A percentile compares a stretch with the other conserved stretches of the same genome.
phyloP scores from a whole-genome alignment of 495 filamentous ascomycete species.

The Penicillium salamii region DNA sequence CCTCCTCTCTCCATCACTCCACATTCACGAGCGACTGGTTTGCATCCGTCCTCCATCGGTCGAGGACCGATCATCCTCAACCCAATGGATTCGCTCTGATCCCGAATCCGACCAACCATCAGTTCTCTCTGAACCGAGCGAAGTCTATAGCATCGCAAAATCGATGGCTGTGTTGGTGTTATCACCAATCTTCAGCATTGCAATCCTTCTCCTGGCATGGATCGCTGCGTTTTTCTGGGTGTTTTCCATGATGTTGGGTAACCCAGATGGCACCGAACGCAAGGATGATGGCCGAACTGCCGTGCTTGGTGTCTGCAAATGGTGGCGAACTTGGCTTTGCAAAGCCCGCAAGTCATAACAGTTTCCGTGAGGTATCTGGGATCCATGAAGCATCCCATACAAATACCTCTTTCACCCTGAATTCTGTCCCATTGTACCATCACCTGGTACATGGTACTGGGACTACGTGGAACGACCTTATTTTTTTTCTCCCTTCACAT shows the following conservation, averaged over 20 bases:
- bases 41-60: conserved; percentile 24
- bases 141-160: conserved; percentile 34
- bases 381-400: no score
- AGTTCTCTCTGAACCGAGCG: conserved; percentile 11
- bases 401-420: background rate
- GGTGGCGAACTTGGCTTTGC: conserved; percentile 60
- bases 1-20: conserved; percentile 41
- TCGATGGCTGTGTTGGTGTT: conserved; percentile 50
- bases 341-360: conserved; percentile 32
- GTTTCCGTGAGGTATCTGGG: no score
- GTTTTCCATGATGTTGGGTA: conserved; percentile 58
- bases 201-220: conserved; percentile 55
- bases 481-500: conserved; percentile 8
- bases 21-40: conserved; percentile 43
- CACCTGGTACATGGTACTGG: background rate
- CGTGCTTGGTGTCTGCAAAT: conserved; percentile 56
- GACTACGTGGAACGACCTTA: conserved; percentile 17
- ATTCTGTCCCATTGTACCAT: conserved; percentile 24
- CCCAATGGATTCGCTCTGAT: conserved; percentile 32
- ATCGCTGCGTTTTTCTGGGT: conserved; percentile 63
- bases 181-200: conserved; percentile 53
- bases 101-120: conserved; percentile 20
- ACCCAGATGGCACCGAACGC: conserved; percentile 60
- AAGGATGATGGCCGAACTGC: conserved; percentile 60
- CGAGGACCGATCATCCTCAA: conserved; percentile 30